A percentile compares a stretch with the other conserved stretches of the same genome.
Conservation (phyloP, 2,329 filamentous ascomycete genomes). For the Aspergillus ochraceoroseus region DNA sequence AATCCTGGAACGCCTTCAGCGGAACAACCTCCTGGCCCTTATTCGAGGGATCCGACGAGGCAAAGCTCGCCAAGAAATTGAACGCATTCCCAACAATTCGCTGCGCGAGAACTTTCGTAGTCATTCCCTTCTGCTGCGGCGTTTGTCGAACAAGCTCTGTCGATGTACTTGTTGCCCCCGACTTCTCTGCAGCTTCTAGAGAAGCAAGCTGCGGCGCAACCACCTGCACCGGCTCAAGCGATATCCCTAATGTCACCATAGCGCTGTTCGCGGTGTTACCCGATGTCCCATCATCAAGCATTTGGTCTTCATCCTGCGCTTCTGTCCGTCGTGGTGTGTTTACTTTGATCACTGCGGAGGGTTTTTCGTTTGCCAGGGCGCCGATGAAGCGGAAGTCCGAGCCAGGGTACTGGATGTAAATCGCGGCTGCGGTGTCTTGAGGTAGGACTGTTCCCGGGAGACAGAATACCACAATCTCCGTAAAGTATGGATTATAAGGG, state of each 20-base stretch:
- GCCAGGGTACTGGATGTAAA: constrained; percentile 73
- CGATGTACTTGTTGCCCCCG: constrained; percentile 22
- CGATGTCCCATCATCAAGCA: constrained; percentile 46
- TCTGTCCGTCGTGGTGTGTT: constrained; percentile 34
- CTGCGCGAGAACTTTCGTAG: constrained; percentile 79
- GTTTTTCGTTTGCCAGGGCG: constrained; percentile 82
- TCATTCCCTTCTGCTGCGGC: constrained; percentile 42
- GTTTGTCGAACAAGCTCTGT: constrained; percentile 30
- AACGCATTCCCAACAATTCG: constrained; percentile 95
- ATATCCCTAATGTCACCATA: constrained; percentile 72
- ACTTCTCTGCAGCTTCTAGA: constrained; percentile 41
- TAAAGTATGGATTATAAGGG: constrained; percentile 55
- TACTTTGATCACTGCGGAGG: constrained; percentile 85
- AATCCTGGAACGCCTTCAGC: constrained; percentile 91
- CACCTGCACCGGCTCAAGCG: constrained; percentile 68
- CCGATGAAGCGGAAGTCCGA: constrained; percentile 78
- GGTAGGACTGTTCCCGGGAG: constrained; percentile 73
- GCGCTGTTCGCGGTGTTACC: constrained; percentile 29
- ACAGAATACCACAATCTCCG: constrained; percentile 82
- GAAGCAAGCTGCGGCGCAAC: constrained; percentile 66
- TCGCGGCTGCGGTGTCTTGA: constrained; percentile 71
- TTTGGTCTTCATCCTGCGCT: constrained; percentile 39
- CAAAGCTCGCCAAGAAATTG: constrained; percentile 90
- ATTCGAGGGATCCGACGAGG: constrained; percentile 50
- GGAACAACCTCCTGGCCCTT: constrained; percentile 79